Evolutionary conservation across 345 rosid genomes (phyloP), one percentile per base, ranked within the genome.

Genomic region (Abelmoschus esculentus): DNA sequence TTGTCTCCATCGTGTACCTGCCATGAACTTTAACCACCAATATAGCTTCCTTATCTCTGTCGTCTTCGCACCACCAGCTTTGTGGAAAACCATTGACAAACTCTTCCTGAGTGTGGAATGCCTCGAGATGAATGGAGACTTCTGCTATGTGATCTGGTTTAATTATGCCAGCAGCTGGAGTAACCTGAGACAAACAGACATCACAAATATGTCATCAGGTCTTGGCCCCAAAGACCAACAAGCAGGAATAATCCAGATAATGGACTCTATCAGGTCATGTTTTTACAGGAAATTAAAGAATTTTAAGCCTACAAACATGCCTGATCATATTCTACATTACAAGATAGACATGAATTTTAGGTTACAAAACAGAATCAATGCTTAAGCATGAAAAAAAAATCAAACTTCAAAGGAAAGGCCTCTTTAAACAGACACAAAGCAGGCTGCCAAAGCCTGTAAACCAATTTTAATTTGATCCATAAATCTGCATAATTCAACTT

Each of bases 51-150:
- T 88, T 84, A 73, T 90, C 96, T 69, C 87, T 74, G 36, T 81
- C 64, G 70, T 87, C 93, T 78, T 90, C 96, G 42, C 82, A 86
- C 89, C 91, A 86, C 72, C 89, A 85, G 72, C 85, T 90, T 71
- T 85, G 91, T 0, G 91, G 81, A 50, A 86, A 73, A 68, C 93
- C 96, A 60, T 88, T 91, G 7, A 88, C 84, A 59, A 76, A 79
- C 73, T 88, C 91, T 81, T 90, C 87, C 31, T 82, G 74, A 9
- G 86, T 78, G 47, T 84, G 88, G 75, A 86, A 86, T 55, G 85
- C 93, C 73, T 90, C 91, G 5, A 85, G 86, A 68, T 78, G 87
- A 5, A 90, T 75, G 3, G 84, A 73, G 42, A 90, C 69, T 66
- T 90, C 96, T 0, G 79, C 81, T 44, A 71, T 78, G 28, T 80